A percentile compares a stretch with the other conserved stretches of the same genome.
Evolutionary conservation across 2,329 filamentous ascomycete genomes (phyloP).

Genomic region (Westerdykella aurantiaca): DNA sequence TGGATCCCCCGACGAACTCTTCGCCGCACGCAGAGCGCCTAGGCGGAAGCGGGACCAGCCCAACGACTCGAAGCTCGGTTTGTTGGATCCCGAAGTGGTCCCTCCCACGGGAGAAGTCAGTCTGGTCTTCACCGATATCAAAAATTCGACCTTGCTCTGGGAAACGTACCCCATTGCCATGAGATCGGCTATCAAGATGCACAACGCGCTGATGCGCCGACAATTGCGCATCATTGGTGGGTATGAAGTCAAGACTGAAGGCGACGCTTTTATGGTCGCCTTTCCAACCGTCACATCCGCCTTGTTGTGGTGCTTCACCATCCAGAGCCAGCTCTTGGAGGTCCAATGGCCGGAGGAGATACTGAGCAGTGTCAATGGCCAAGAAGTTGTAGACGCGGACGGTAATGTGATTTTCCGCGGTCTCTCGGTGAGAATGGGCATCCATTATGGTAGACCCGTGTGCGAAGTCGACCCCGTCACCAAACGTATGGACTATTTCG

Average conservation of each 20-base stretch:
- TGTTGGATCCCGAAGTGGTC: constrained; percentile 84
- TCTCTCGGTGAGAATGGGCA: constrained; percentile 92
- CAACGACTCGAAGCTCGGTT: constrained; percentile 75
- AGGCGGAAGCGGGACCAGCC: constrained; percentile 51
- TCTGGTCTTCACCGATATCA: constrained; percentile 98
- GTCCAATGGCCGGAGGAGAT: constrained; percentile 93
- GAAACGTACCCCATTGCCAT: constrained; percentile 92
- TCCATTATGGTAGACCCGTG: constrained; percentile 91
- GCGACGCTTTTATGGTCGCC: constrained; percentile 98
- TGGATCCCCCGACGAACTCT: constrained; percentile 65
- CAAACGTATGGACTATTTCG: constrained; percentile 98
- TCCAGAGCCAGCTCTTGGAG: constrained; percentile 81
- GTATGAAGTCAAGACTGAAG: constrained; percentile 99
- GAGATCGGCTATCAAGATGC: constrained; percentile 92
- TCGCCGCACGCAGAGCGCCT: constrained; percentile 53
- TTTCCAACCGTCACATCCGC: constrained; percentile 95
- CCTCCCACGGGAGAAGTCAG: constrained; percentile 86
- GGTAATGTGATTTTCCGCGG: constrained; percentile 88
- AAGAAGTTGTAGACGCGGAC: constrained; percentile 75
- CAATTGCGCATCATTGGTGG: constrained; percentile 90
- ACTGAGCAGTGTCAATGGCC: constrained; percentile 76
- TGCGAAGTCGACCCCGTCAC: constrained; percentile 95
- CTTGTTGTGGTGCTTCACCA: constrained; percentile 91
- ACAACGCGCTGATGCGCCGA: constrained; percentile 94
- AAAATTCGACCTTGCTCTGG: constrained; percentile 94